phyloP scores from a whole-genome alignment of 2,329 filamentous ascomycete species.

The Cladosporium sphaerospermum region DNA sequence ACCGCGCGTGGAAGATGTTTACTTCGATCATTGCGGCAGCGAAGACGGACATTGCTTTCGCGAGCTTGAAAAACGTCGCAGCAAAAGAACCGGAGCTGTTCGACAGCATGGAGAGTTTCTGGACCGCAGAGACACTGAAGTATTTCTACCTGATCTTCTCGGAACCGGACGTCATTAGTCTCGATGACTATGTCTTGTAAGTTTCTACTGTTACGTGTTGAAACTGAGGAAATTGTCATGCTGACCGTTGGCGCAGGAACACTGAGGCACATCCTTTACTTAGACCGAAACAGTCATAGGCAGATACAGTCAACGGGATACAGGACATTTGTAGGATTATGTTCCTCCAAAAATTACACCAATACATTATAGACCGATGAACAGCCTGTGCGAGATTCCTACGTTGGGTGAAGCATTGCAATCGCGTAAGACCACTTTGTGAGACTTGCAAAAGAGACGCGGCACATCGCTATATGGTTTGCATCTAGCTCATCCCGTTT shows the following conservation, averaged over 20 bases:
- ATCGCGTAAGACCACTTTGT: too few species aligned
- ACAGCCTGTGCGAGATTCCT: too few species aligned
- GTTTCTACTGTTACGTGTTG: background rate
- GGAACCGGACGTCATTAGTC: slow-evolving; percentile 51
- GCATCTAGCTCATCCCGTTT: too few species aligned
- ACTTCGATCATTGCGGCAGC: slow-evolving; percentile 56
- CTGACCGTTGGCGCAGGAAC: slow-evolving; percentile 23
- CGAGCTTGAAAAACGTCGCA: slow-evolving; percentile 61
- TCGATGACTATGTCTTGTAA: slow-evolving; percentile 48
- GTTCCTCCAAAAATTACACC: too few species aligned
- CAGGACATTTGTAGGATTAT: too few species aligned
- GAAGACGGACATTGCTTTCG: slow-evolving; percentile 56
- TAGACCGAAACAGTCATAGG: background rate
- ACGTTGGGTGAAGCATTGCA: too few species aligned
- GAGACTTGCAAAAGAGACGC: too few species aligned
- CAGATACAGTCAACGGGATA: too few species aligned
- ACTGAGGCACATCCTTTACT: slow-evolving; percentile 39
- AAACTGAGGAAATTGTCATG: background rate
- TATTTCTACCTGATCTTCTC: slow-evolving; percentile 61
- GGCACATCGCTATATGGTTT: too few species aligned
- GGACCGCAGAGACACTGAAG: slow-evolving; percentile 63
- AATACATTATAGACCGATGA: too few species aligned
- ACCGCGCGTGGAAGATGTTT: slow-evolving; percentile 72
- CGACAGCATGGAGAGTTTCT: slow-evolving; percentile 71
- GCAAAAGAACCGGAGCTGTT: slow-evolving; percentile 33